These are phyloP conservation scores for Agastache rugosa DNA, from an alignment of 257 asterid genomes.

Conservation along the genomic window DNA sequence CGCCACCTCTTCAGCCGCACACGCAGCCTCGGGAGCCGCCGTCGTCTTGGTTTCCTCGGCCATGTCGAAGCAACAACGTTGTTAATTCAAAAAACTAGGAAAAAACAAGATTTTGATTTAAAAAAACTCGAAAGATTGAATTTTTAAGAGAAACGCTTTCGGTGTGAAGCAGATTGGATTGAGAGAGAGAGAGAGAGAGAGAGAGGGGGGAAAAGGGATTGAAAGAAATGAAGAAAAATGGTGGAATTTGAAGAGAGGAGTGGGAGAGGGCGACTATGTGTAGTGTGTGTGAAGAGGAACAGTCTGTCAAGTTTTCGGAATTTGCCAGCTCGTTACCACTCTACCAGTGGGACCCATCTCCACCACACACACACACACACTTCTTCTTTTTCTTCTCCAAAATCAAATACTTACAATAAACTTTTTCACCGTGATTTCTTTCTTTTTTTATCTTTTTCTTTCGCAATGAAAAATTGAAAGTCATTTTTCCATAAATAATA, in stretches of 20 bases:
- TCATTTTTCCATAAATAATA: constrained; percentile 4
- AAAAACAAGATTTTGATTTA: not conserved
- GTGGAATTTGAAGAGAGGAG: constrained; percentile 37
- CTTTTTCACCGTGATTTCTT: constrained; percentile 2
- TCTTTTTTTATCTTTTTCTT: not conserved
- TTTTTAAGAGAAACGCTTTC: constrained; percentile 19
- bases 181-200: constrained; percentile 20
- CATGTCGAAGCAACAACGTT: constrained; percentile 46
- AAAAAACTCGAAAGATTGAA: not conserved
- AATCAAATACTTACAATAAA: constrained; percentile 19
- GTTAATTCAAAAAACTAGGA: not conserved
- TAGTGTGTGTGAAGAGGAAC: constrained; percentile 43
- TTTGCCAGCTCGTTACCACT: constrained; percentile 62
- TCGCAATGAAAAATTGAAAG: no score
- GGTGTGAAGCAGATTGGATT: not conserved
- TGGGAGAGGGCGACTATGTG: constrained; percentile 14
- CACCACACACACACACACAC: constrained; percentile 28
- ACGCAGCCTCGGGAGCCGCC: constrained; percentile 54
- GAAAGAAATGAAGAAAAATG: constrained; percentile 9
- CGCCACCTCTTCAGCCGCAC: constrained; percentile 48
- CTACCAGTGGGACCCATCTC: constrained; percentile 47
- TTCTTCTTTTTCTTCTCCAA: constrained; percentile 26
- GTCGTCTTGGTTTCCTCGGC: constrained; percentile 78
- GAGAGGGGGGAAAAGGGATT: constrained; percentile 11
- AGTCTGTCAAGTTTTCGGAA: constrained; percentile 54